These are phyloP conservation scores for Trypanosomatidae sp. DNA, from an alignment of 208 protist genomes.

Conservation along the genomic window DNA sequence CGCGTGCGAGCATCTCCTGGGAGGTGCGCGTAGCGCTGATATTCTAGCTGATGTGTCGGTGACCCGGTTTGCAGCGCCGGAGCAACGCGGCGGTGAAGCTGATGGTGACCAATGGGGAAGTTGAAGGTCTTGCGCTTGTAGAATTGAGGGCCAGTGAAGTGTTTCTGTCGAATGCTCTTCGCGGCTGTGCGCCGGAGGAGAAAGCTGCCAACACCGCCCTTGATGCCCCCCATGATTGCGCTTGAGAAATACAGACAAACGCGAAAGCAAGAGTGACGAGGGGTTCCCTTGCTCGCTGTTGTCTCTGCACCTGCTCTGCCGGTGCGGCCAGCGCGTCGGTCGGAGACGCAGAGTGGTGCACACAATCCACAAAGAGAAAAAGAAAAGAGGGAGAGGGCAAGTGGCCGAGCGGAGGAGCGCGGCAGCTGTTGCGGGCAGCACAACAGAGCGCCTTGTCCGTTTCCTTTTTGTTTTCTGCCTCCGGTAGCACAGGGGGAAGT, in stretches of 20 bases:
- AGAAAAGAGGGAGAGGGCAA: neutral
- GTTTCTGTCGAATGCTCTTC: constrained; percentile 70
- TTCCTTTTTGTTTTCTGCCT: neutral
- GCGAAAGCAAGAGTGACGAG: neutral
- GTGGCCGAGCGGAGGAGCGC: neutral
- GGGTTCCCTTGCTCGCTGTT: neutral
- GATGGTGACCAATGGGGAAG: constrained; percentile 64
- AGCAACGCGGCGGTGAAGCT: constrained; percentile 66
- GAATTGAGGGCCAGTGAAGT: constrained; percentile 80
- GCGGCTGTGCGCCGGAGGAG: constrained; percentile 61
- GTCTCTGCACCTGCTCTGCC: neutral
- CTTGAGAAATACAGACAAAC: neutral
- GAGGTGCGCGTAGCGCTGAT: constrained; percentile 61
- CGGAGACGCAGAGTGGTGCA: neutral
- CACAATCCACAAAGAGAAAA: neutral
- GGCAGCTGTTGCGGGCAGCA: neutral
- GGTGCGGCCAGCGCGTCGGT: neutral
- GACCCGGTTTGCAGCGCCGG: constrained; percentile 42
- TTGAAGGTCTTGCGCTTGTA: constrained; percentile 77
- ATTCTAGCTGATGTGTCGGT: constrained; percentile 67
- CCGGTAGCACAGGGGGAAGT: neutral
- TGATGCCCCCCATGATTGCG: constrained; percentile 48
- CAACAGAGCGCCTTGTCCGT: too few species aligned
- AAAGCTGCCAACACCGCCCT: constrained; percentile 80
- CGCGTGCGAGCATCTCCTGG: constrained; percentile 63